Percentiles rank a stretch among this genome's conserved stretches.
Conservation (phyloP, 192 early-diverging fungal genomes). For the Fimicolochytrium jonesii region DNA sequence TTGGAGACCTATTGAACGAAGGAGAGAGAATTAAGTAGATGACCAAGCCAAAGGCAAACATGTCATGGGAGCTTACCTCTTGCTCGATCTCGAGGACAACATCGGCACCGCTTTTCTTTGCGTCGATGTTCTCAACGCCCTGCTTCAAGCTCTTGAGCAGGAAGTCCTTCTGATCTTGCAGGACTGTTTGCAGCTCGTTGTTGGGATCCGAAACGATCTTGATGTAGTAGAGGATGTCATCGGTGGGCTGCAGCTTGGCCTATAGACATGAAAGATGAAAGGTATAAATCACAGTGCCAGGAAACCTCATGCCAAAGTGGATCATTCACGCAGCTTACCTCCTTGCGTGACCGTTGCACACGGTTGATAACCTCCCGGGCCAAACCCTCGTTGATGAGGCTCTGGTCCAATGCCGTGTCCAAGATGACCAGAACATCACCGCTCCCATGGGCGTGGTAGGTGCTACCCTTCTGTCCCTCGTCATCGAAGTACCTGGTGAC, state of each 20-base stretch:
- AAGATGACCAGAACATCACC: conserved; percentile 84
- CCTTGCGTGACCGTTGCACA: conserved; percentile 92
- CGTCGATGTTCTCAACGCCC: conserved; percentile 44
- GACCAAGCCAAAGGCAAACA: not conserved
- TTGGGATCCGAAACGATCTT: conserved; percentile 68
- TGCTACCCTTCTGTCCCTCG: conserved; percentile 43
- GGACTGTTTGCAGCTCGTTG: conserved; percentile 62
- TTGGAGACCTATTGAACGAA: not conserved
- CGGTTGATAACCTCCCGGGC: conserved; percentile 97
- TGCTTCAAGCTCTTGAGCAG: conserved; percentile 71
- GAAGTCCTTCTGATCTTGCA: conserved; percentile 68
- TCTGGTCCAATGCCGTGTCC: conserved; percentile 75
- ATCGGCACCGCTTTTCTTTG: conserved; percentile 28
- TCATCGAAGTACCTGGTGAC: conserved; percentile 79
- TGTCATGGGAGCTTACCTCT: conserved; percentile 42
- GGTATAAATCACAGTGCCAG: not conserved
- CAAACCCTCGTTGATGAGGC: conserved; percentile 81
- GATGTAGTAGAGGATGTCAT: conserved; percentile 83
- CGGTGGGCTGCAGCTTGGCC: conserved; percentile 79
- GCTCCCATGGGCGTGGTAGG: conserved; percentile 73
- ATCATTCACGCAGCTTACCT: conserved; percentile 47
- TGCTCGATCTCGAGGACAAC: conserved; percentile 81
- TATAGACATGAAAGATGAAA: not conserved
- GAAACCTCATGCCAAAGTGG: not conserved
- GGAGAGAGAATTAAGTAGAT: not conserved